A percentile compares a stretch with the other conserved stretches of the same genome.
Evolutionary conservation across 2,329 filamentous ascomycete genomes (phyloP).

Genomic region (Coniella lustricola): DNA sequence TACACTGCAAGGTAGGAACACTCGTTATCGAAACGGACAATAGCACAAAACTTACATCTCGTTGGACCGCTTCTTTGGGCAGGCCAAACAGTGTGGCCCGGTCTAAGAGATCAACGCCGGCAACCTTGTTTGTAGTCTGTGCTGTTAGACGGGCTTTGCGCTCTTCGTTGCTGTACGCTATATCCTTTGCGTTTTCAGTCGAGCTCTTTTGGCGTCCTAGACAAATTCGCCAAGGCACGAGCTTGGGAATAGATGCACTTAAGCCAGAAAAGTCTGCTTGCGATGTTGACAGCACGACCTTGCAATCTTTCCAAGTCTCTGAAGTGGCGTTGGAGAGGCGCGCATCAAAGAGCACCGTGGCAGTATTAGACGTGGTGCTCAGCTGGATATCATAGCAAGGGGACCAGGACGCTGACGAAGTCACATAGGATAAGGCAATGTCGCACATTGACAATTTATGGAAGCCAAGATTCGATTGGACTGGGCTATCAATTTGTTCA

Average conservation of each 20-base stretch:
- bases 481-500: constrained; percentile 35
- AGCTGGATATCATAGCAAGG: constrained; percentile 57
- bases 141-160: not conserved
- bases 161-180: not conserved
- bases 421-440: constrained; percentile 53
- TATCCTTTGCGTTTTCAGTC: not conserved
- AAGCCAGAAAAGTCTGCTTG: constrained; percentile 52
- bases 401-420: constrained; percentile 49
- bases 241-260: constrained; percentile 30
- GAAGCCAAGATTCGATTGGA: constrained; percentile 27
- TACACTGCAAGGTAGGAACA: too few relatives aligned
- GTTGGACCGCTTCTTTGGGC: too few relatives aligned
- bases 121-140: not conserved
- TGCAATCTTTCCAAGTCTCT: constrained; percentile 56
- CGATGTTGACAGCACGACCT: constrained; percentile 55
- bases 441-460: constrained; percentile 29
- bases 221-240: not conserved
- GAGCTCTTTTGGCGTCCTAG: not conserved
- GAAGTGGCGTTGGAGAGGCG: constrained; percentile 55
- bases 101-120: too few relatives aligned
- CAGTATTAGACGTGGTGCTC: constrained; percentile 47
- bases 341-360: constrained; percentile 53
- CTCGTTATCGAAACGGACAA: too few relatives aligned
- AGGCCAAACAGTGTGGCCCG: too few relatives aligned
- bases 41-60: too few relatives aligned